Conservation (phyloP, 257 asterid species). For the Scutellaria galericulata region DNA sequence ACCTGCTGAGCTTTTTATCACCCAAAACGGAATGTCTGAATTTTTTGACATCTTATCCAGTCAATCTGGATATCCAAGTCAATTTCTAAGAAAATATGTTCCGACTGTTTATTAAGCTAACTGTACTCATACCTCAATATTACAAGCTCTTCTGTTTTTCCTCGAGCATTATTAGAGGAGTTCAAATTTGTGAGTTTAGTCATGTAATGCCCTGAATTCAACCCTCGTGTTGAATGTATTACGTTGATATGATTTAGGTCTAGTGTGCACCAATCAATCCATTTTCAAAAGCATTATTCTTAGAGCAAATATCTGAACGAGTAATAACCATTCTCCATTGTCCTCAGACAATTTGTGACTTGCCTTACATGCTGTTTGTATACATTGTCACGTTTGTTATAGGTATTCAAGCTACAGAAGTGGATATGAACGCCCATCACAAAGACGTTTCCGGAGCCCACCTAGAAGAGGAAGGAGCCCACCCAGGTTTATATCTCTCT, state of each 20-base stretch:
- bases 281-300: background rate
- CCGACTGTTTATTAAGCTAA: background rate
- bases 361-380: background rate
- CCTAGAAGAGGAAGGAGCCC: conserved; percentile 92
- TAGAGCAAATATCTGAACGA: background rate
- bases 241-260: background rate
- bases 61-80: background rate
- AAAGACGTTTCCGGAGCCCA: conserved; percentile 62
- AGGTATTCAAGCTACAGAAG: conserved; percentile 78
- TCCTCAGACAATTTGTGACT: background rate
- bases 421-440: conserved; percentile 71
- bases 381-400: conserved; percentile 18
- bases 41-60: background rate
- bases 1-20: background rate
- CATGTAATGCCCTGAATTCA: background rate
- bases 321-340: background rate
- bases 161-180: background rate
- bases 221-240: background rate
- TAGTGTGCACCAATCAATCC: background rate
- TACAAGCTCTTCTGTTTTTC: background rate
- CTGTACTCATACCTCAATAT: background rate
- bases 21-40: background rate
- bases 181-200: conserved; percentile 1
- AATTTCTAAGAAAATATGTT: background rate
- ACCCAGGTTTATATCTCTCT: conserved; percentile 62